These are phyloP conservation scores for Botrytis fragariae DNA, from an alignment of 2,329 filamentous ascomycete genomes.

Conservation along the genomic window DNA sequence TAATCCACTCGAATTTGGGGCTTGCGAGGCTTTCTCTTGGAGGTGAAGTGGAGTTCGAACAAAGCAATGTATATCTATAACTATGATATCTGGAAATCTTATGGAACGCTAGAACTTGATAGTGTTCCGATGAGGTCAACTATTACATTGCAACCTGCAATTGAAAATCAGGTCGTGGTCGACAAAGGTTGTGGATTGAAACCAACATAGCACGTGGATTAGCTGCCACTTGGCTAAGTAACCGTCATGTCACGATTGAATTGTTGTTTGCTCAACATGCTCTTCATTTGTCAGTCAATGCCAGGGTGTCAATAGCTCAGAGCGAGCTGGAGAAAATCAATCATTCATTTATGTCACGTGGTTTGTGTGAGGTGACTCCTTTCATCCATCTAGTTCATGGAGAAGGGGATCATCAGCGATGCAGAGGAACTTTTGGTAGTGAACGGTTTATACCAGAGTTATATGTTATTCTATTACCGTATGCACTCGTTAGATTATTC, in stretches of 20 bases:
- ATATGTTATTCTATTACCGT: background rate
- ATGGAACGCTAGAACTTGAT: accelerated
- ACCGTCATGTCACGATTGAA: background rate
- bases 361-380: background rate
- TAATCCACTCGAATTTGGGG: background rate
- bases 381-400: background rate
- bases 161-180: background rate
- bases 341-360: background rate
- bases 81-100: background rate
- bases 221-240: background rate
- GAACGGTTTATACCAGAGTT: background rate
- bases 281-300: too few species aligned
- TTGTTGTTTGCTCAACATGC: background rate
- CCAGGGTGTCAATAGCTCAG: background rate
- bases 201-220: background rate
- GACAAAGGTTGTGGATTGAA: too few species aligned
- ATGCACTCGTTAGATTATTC: background rate
- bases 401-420: background rate
- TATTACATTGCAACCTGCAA: background rate
- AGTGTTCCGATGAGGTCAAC: accelerated
- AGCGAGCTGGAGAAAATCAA: background rate
- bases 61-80: conserved; percentile 1
- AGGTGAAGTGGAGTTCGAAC: too few species aligned
- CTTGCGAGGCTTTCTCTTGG: background rate
- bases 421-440: too few species aligned